These are phyloP conservation scores for Cenococcum geophilum DNA, from an alignment of 495 filamentous ascomycete species.

Conservation along the genomic window DNA sequence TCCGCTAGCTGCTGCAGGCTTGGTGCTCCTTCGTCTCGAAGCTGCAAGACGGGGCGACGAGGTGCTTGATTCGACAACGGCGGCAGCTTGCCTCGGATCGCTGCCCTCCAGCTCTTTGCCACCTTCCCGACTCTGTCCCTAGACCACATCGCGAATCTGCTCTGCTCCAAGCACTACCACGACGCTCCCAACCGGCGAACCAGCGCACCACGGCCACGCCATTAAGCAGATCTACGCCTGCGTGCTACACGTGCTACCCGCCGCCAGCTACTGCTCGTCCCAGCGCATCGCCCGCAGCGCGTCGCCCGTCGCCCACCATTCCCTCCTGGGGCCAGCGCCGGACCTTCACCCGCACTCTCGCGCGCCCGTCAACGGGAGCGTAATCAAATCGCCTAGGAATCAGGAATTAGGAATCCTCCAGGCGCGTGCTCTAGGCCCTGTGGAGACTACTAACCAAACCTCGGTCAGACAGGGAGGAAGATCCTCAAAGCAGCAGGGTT, in stretches of 20 bases:
- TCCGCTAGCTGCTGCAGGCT: conserved; percentile 6
- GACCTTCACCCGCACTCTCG: conserved; percentile 4
- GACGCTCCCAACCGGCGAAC: not conserved
- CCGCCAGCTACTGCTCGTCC: conserved; percentile 1
- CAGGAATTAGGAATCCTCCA: not conserved
- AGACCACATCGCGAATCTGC: conserved; percentile 23
- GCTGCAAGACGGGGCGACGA: not conserved
- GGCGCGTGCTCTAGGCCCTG: no score
- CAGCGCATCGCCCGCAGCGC: conserved; percentile 1
- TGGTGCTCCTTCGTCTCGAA: conserved; percentile 1
- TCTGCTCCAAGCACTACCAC: not conserved
- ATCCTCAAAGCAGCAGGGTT: conserved; percentile 20
- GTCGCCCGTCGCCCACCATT: not conserved
- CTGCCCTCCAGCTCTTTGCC: conserved; percentile 1
- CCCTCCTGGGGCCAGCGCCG: not conserved
- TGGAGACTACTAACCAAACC: no score
- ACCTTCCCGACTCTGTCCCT: conserved; percentile 29
- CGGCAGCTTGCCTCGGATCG: conserved; percentile 7
- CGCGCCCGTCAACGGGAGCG: no score
- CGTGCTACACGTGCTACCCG: conserved; percentile 30
- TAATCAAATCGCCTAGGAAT: no score
- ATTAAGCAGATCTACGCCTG: conserved; percentile 7
- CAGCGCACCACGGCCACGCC: not conserved
- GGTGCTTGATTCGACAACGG: conserved; percentile 8
- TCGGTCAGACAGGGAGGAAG: no score